These are phyloP conservation scores for Dictyostelium capitatum DNA, from an alignment of 78 protist species.

Conservation along the genomic window DNA sequence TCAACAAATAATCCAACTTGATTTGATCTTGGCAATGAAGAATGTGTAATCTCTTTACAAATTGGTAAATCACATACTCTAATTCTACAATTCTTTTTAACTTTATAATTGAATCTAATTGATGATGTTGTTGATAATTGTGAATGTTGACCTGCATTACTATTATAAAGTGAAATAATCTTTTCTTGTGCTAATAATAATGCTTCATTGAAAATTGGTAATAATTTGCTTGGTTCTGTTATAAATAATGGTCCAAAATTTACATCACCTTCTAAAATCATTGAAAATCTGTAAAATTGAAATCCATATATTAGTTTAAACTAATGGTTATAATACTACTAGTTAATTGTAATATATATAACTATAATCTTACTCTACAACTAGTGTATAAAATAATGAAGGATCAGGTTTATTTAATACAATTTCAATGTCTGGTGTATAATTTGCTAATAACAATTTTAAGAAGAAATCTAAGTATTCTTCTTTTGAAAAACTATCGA, in stretches of 20 bases:
- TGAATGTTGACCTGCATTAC: neutral
- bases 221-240: slow-evolving; percentile 54
- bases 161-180: neutral
- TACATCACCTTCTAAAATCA: slow-evolving; percentile 67
- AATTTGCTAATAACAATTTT: slow-evolving; percentile 29
- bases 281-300: slow-evolving; percentile 39
- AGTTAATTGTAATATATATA: neutral
- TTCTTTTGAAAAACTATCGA: slow-evolving; percentile 42
- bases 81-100: slow-evolving; percentile 48
- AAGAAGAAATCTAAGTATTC: slow-evolving; percentile 59
- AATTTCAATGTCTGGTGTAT: neutral
- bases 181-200: slow-evolving; percentile 15
- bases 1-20: slow-evolving; percentile 64
- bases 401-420: slow-evolving; percentile 33
- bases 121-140: neutral
- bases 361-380: slow-evolving; percentile 76
- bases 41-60: slow-evolving; percentile 27
- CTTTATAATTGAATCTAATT: neutral
- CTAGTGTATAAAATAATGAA: slow-evolving; percentile 36
- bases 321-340: neutral
- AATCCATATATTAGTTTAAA: too few relatives aligned
- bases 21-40: slow-evolving; percentile 44
- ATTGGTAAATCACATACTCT: slow-evolving; percentile 51
- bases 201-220: slow-evolving; percentile 61
- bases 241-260: slow-evolving; percentile 65